These are phyloP conservation scores for Solanum ossicruentum DNA, from an alignment of 257 asterid genomes.

Conservation along the genomic window DNA sequence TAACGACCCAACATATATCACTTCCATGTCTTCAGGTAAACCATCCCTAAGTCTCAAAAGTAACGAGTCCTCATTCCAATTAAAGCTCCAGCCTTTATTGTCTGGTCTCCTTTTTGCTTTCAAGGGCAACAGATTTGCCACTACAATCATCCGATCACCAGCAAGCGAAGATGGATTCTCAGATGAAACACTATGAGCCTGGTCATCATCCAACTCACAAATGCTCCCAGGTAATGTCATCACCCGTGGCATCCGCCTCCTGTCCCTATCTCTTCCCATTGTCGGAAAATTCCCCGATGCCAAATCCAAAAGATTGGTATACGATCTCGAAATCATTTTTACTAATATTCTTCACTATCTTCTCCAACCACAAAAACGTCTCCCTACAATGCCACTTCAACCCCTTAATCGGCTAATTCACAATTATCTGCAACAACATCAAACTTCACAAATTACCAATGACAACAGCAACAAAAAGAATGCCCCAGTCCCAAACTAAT, in stretches of 20 bases:
- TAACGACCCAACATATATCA: conserved; percentile 55
- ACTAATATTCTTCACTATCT: conserved; percentile 7
- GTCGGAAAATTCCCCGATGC: conserved; percentile 75
- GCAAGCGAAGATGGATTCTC: conserved; percentile 70
- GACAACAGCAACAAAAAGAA: not conserved
- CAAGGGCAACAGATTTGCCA: conserved; percentile 69
- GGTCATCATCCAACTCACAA: conserved; percentile 63
- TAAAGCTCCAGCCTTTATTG: conserved; percentile 78
- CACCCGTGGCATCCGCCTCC: conserved; percentile 53
- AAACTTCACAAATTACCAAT: not conserved
- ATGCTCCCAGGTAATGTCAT: conserved; percentile 79
- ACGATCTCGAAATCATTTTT: conserved; percentile 78
- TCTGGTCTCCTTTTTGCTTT: conserved; percentile 70
- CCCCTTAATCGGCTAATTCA: not conserved
- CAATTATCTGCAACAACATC: not conserved
- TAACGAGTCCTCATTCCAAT: conserved; percentile 77
- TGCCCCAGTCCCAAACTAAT: not conserved
- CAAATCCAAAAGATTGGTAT: conserved; percentile 70
- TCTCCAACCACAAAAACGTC: not conserved
- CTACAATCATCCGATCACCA: conserved; percentile 71
- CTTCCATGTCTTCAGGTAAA: conserved; percentile 74
- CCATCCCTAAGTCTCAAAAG: conserved; percentile 72
- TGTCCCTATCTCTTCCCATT: conserved; percentile 59
- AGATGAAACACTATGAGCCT: conserved; percentile 52
- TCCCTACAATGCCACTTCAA: not conserved